phyloP scores from a whole-genome alignment of 23 red algal genomes.

The Chondrus crispus region DNA sequence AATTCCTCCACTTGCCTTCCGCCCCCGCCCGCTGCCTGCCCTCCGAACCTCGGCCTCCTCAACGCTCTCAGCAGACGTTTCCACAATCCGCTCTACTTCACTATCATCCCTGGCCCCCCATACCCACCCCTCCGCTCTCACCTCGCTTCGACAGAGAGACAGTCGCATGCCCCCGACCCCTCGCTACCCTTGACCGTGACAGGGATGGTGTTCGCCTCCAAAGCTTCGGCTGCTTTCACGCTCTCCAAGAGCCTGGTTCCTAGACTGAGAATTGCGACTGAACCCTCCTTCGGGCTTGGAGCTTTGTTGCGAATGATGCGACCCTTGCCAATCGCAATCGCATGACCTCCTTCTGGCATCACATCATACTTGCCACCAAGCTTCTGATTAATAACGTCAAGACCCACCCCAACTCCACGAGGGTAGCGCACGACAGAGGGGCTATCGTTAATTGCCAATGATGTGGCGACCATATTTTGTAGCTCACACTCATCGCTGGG shows the following conservation, averaged over 20 bases:
- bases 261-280: slow-evolving; percentile 85
- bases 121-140: too few relatives aligned
- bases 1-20: too few relatives aligned
- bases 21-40: too few relatives aligned
- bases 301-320: slow-evolving; percentile 69
- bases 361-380: slow-evolving; percentile 65
- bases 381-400: slow-evolving; percentile 72
- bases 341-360: slow-evolving; percentile 60
- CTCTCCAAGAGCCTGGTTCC: slow-evolving; percentile 84
- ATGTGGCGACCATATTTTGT: slow-evolving; percentile 95
- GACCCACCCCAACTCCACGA: slow-evolving; percentile 83
- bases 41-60: too few relatives aligned
- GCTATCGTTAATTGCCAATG: slow-evolving; percentile 70
- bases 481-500: slow-evolving; percentile 93
- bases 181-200: too few relatives aligned
- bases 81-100: too few relatives aligned
- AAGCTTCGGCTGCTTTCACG: slow-evolving; percentile 73
- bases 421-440: slow-evolving; percentile 91
- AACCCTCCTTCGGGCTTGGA: background rate
- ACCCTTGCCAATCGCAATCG: slow-evolving; percentile 84
- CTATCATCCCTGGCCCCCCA: too few relatives aligned
- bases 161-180: too few relatives aligned
- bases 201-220: slow-evolving; percentile 54
- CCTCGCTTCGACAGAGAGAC: too few relatives aligned
- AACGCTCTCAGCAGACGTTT: too few relatives aligned